A percentile compares a stretch with the other conserved stretches of the same genome.
These are phyloP conservation scores for Plasmopara viticola DNA, from an alignment of 352 stramenopile genomes.

Conservation along the genomic window DNA sequence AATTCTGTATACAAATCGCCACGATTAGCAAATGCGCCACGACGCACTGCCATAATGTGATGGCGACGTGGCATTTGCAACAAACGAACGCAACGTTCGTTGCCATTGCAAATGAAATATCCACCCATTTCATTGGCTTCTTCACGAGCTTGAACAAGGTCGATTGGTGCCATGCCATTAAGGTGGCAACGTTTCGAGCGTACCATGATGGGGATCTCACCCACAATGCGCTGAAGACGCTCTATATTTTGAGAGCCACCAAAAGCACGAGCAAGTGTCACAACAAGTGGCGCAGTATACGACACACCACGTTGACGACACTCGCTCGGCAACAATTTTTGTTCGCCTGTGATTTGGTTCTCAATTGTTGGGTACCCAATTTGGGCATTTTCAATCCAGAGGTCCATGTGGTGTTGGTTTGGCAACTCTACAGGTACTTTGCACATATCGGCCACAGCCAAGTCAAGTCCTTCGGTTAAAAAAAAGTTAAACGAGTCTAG, in stretches of 20 bases:
- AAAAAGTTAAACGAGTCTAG: slow-evolving; percentile 99
- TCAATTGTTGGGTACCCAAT: slow-evolving; percentile 85
- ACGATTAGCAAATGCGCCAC: slow-evolving; percentile 97
- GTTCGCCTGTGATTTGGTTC: slow-evolving; percentile 79
- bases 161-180: slow-evolving; percentile 63
- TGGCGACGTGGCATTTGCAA: slow-evolving; percentile 91
- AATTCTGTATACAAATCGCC: slow-evolving; percentile 95
- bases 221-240: slow-evolving; percentile 84
- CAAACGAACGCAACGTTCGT: slow-evolving; percentile 97
- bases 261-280: slow-evolving; percentile 86
- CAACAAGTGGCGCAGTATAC: slow-evolving; percentile 93
- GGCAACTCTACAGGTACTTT: slow-evolving; percentile 88
- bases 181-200: slow-evolving; percentile 95
- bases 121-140: slow-evolving; percentile 97
- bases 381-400: slow-evolving; percentile 94
- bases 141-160: slow-evolving; percentile 87
- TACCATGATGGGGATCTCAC: slow-evolving; percentile 98
- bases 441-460: slow-evolving; percentile 89
- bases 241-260: slow-evolving; percentile 75
- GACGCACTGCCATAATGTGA: slow-evolving; percentile 91
- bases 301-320: slow-evolving; percentile 95
- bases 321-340: slow-evolving; percentile 89
- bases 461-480: slow-evolving; percentile 90
- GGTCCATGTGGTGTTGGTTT: slow-evolving; percentile 72
- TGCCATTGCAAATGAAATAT: slow-evolving; percentile 99